Percentiles rank a stretch among this genome's conserved stretches.
phyloP scores from a whole-genome alignment of 495 filamentous ascomycete species.

The Hyaloscypha bicolor region DNA sequence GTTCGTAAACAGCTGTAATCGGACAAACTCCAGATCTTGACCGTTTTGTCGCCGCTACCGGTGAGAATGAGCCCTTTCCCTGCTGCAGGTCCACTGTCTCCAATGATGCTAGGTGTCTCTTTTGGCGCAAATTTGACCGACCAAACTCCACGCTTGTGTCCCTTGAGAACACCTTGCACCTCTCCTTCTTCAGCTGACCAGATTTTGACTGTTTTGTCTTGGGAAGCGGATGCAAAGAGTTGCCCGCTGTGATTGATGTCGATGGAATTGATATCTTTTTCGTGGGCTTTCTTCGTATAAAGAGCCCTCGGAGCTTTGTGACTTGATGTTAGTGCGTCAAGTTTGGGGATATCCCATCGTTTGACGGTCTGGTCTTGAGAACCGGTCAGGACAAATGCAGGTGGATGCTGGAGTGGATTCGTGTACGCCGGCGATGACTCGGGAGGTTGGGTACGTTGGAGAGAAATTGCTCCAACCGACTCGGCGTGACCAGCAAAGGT shows the following conservation, averaged over 20 bases:
- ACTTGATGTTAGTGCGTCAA: conserved; percentile 42
- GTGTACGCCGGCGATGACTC: conserved; percentile 62
- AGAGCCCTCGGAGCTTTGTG: conserved; percentile 55
- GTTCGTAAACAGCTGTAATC: conserved; percentile 94
- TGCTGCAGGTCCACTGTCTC: conserved; percentile 63
- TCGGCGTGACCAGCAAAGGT: conserved; percentile 90
- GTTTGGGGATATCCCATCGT: conserved; percentile 72
- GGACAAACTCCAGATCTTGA: conserved; percentile 91
- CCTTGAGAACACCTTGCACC: conserved; percentile 82
- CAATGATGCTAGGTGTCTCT: conserved; percentile 70
- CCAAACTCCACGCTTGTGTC: conserved; percentile 95
- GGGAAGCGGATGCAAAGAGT: conserved; percentile 91
- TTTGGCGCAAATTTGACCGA: conserved; percentile 84
- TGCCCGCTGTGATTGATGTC: conserved; percentile 69
- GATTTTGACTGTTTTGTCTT: conserved; percentile 95
- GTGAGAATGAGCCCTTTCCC: conserved; percentile 80
- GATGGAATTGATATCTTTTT: conserved; percentile 98
- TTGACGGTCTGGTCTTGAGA: conserved; percentile 96
- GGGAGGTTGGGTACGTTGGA: conserved; percentile 69
- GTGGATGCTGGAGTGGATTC: conserved; percentile 76
- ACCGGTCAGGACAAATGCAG: conserved; percentile 82
- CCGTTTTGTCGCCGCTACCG: conserved; percentile 90
- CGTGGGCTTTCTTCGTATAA: conserved; percentile 91
- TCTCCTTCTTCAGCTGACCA: conserved; percentile 91
- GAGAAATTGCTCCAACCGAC: conserved; percentile 87